Percentiles rank a stretch among this genome's conserved stretches.
These are phyloP conservation scores for Hericium rajendrae DNA, from an alignment of 768 basidiomycete species.

Conservation along the genomic window DNA sequence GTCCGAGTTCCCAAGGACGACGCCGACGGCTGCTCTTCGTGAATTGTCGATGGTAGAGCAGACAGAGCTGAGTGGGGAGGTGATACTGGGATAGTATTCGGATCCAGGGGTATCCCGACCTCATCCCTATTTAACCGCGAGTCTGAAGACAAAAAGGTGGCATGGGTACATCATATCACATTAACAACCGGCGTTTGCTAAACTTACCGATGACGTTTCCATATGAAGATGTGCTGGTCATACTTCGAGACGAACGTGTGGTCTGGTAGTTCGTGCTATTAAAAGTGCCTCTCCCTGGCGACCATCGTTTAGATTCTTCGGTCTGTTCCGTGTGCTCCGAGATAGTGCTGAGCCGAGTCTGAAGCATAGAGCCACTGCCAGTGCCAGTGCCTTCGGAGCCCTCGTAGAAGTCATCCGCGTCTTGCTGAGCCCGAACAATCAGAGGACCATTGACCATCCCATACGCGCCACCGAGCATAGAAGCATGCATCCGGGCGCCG, in stretches of 20 bases:
- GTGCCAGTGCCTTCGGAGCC: conserved; percentile 1
- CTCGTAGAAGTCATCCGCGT: conserved; percentile 23
- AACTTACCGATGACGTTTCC: conserved; percentile 50
- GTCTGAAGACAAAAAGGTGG: conserved; percentile 4
- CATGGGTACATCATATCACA: neutral
- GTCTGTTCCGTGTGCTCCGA: conserved; percentile 14
- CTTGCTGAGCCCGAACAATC: conserved; percentile 52
- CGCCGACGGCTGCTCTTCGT: conserved; percentile 16
- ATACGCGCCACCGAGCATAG: conserved; percentile 19
- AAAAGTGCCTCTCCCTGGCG: neutral
- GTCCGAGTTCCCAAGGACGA: conserved; percentile 29
- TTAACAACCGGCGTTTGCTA: neutral
- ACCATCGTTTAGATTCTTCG: conserved; percentile 5
- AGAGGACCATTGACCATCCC: conserved; percentile 42
- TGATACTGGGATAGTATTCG: conserved; percentile 53
- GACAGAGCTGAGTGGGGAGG: conserved; percentile 66
- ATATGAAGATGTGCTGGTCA: conserved; percentile 45
- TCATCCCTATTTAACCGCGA: conserved; percentile 7
- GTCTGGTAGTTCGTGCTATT: neutral
- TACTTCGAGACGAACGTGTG: neutral
- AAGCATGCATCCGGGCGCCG: conserved; percentile 9
- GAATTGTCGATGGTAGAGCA: conserved; percentile 33
- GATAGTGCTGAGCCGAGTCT: conserved; percentile 13
- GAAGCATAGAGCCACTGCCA: neutral
- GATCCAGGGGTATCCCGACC: conserved; percentile 25